Evolutionary conservation across 345 rosid genomes (phyloP).

Genomic region (Barbarea vulgaris): DNA sequence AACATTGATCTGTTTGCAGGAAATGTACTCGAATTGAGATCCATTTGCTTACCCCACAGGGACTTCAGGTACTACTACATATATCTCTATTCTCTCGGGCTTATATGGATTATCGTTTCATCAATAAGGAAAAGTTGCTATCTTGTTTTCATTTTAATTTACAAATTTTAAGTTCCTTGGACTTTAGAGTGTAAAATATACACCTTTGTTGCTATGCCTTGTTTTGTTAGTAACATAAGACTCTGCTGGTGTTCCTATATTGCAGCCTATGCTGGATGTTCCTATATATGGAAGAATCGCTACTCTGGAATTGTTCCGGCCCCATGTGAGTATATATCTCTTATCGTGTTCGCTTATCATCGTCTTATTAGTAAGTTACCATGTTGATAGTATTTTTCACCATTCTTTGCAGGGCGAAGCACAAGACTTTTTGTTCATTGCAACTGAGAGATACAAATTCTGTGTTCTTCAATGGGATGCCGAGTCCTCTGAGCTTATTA

Average conservation of each 20-base stretch:
- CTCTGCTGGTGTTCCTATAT: conserved; percentile 68
- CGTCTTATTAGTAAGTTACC: conserved; percentile 11
- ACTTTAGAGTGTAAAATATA: neutral
- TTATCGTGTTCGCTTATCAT: neutral
- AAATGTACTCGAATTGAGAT: conserved; percentile 97
- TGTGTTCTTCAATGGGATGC: conserved; percentile 99
- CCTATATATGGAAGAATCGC: conserved; percentile 99
- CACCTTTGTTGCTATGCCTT: neutral
- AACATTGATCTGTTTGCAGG: conserved; percentile 50
- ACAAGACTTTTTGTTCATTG: conserved; percentile 92
- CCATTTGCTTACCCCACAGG: conserved; percentile 85
- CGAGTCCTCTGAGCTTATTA: conserved; percentile 84
- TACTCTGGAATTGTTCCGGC: conserved; percentile 89
- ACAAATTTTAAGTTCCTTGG: conserved; percentile 2
- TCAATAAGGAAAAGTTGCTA: neutral
- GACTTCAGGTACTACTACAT: conserved; percentile 70
- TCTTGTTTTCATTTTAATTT: neutral
- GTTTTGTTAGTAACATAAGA: neutral
- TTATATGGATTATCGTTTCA: neutral
- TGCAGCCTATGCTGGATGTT: conserved; percentile 97
- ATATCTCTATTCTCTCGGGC: neutral
- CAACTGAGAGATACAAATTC: conserved; percentile 92
- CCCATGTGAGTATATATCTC: conserved; percentile 69
- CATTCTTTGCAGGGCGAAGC: conserved; percentile 72
- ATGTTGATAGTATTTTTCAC: conserved; percentile 3